These are phyloP conservation scores for Fusarium redolens DNA, from an alignment of 2,329 filamentous ascomycete genomes.

Conservation along the genomic window DNA sequence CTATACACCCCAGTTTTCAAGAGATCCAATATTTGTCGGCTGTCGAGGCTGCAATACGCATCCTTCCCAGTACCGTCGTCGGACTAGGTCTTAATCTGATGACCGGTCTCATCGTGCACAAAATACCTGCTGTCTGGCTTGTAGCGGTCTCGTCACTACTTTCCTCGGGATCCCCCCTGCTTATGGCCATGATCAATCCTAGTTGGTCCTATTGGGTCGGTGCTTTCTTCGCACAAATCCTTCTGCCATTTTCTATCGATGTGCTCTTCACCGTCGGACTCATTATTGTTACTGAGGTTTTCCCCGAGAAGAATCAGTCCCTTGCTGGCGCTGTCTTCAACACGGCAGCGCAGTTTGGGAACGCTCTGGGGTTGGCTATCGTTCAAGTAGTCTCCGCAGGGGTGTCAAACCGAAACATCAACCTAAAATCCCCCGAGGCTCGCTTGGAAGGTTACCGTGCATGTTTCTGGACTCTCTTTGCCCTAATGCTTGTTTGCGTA, in stretches of 20 bases:
- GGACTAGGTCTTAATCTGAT: not conserved
- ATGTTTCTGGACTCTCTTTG: not conserved
- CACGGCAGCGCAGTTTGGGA: not conserved
- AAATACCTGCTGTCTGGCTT: not conserved
- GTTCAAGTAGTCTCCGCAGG: not conserved
- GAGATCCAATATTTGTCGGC: not conserved
- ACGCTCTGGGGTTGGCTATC: not conserved
- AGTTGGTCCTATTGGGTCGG: not conserved
- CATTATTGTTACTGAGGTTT: not conserved
- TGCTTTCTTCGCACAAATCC: not conserved
- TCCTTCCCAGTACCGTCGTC: not conserved
- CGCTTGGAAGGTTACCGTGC: not conserved
- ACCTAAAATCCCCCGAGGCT: not conserved
- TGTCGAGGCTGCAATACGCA: not conserved
- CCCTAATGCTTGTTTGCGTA: not conserved
- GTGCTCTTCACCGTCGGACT: not conserved
- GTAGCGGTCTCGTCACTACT: not conserved
- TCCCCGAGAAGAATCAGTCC: not conserved
- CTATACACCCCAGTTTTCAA: not conserved
- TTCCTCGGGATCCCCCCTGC: not conserved
- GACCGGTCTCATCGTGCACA: not conserved
- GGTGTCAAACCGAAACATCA: not conserved
- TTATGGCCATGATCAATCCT: not conserved
- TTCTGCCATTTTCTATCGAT: slow-evolving; percentile 4
- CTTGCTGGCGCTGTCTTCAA: not conserved